These are phyloP conservation scores for Astragalus membranaceus DNA, from an alignment of 306 rosid species.

Conservation along the genomic window DNA sequence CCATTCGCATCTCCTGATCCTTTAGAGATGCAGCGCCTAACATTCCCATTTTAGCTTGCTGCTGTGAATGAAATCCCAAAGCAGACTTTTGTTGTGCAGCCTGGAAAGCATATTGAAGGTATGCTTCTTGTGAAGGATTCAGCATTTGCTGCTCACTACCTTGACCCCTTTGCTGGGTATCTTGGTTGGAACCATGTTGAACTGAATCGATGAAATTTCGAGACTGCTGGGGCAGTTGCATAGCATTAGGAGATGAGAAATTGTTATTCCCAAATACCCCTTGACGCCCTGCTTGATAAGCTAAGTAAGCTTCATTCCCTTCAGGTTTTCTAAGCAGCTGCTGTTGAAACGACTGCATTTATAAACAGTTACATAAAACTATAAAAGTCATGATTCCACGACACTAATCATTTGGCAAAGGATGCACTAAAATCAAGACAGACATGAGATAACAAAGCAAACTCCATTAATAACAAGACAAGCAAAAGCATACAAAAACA, in stretches of 20 bases:
- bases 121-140: constrained; percentile 84
- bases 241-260: constrained; percentile 56
- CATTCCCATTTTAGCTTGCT: constrained; percentile 74
- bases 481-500: neutral
- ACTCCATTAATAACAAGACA: neutral
- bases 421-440: constrained; percentile 3
- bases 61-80: constrained; percentile 73
- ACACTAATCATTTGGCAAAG: neutral
- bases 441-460: neutral
- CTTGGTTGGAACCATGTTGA: constrained; percentile 66
- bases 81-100: constrained; percentile 82
- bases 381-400: neutral
- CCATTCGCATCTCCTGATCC: constrained; percentile 86
- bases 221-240: constrained; percentile 76
- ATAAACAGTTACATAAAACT: neutral
- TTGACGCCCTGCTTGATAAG: constrained; percentile 72
- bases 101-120: constrained; percentile 83
- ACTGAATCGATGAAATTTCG: constrained; percentile 57
- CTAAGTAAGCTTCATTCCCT: constrained; percentile 70
- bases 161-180: constrained; percentile 64
- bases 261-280: constrained; percentile 59
- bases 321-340: constrained; percentile 82
- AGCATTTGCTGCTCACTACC: constrained; percentile 69
- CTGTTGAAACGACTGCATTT: constrained; percentile 68
- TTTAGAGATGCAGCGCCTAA: constrained; percentile 56